phyloP scores from a whole-genome alignment of 352 stramenopile species.

The Globisporangium okanoganense region DNA sequence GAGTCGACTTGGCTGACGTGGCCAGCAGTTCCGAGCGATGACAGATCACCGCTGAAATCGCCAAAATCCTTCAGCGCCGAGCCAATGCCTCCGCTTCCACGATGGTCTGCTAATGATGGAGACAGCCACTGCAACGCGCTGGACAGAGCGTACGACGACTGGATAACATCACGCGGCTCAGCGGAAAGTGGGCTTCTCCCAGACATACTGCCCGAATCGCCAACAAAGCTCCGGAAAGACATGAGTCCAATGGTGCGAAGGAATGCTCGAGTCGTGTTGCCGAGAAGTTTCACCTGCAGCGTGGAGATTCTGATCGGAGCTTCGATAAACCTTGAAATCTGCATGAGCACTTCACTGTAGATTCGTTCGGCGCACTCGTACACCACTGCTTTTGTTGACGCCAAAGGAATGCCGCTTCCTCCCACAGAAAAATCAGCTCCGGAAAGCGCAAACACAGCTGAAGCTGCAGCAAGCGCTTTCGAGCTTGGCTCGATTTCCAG shows the following conservation, averaged over 20 bases:
- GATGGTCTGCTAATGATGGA: constrained; percentile 31
- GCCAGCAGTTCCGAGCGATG: constrained; percentile 7
- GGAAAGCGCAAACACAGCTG: constrained; percentile 57
- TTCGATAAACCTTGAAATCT: constrained; percentile 80
- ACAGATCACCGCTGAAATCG: constrained; percentile 32
- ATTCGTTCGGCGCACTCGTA: constrained; percentile 79
- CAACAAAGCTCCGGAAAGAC: constrained; percentile 75
- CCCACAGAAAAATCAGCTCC: constrained; percentile 22
- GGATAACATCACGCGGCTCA: constrained; percentile 50
- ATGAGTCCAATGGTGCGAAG: constrained; percentile 72
- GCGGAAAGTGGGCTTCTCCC: constrained; percentile 31
- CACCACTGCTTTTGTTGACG: constrained; percentile 44
- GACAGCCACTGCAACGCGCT: constrained; percentile 76
- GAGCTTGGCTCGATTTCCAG: constrained; percentile 75
- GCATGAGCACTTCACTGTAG: constrained; percentile 82
- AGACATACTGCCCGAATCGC: constrained; percentile 35
- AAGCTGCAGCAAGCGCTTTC: constrained; percentile 61
- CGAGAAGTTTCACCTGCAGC: constrained; percentile 72
- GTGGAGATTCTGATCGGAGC: constrained; percentile 67
- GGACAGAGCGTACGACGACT: constrained; percentile 69
- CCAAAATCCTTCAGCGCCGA: constrained; percentile 32
- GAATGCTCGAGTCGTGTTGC: constrained; percentile 71
- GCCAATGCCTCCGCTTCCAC: constrained; percentile 7
- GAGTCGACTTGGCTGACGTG: constrained; percentile 23
- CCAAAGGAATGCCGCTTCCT: constrained; percentile 25